phyloP scores from a whole-genome alignment of 2,329 filamentous ascomycete genomes.

The Pseudogymnoascus destructans region DNA sequence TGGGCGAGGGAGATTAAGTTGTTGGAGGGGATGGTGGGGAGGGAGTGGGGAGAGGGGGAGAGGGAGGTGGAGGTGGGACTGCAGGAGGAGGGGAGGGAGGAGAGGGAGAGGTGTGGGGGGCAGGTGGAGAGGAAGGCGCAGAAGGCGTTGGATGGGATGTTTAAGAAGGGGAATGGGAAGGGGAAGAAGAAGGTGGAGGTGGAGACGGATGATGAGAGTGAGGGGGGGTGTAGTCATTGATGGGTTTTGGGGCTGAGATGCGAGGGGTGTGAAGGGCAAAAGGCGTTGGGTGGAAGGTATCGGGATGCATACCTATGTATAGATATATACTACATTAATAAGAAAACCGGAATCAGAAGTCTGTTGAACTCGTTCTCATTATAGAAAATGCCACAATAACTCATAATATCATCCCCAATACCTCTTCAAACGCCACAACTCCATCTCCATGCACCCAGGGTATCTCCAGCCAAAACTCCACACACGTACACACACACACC shows the following conservation, averaged over 20 bases:
- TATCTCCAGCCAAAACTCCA: not conserved
- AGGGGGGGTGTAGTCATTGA: slow-evolving; percentile 22
- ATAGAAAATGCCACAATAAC: not conserved
- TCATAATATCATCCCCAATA: not conserved
- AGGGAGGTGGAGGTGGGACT: slow-evolving; percentile 49
- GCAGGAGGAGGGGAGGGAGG: slow-evolving; percentile 51
- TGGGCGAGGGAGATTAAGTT: slow-evolving; percentile 95
- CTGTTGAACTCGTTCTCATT: not conserved
- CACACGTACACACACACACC: not conserved
- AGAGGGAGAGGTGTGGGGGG: slow-evolving; percentile 62
- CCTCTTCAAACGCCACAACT: not conserved
- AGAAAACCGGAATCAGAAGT: not conserved
- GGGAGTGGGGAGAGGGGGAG: slow-evolving; percentile 68
- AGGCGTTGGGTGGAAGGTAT: not conserved
- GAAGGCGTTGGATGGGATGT: slow-evolving; percentile 28
- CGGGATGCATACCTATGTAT: not conserved
- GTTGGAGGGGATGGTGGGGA: slow-evolving; percentile 74
- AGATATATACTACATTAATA: not conserved
- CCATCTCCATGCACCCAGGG: not conserved
- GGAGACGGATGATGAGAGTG: slow-evolving; percentile 16
- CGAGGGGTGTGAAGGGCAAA: not conserved
- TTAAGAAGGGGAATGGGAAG: slow-evolving; percentile 30
- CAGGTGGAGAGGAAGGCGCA: slow-evolving; percentile 65
- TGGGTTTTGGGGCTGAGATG: not conserved
- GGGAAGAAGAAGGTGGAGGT: slow-evolving; percentile 26